Base-by-base conservation (phyloP, 176 grass and related monocot species). In the Canna indica region DNA sequence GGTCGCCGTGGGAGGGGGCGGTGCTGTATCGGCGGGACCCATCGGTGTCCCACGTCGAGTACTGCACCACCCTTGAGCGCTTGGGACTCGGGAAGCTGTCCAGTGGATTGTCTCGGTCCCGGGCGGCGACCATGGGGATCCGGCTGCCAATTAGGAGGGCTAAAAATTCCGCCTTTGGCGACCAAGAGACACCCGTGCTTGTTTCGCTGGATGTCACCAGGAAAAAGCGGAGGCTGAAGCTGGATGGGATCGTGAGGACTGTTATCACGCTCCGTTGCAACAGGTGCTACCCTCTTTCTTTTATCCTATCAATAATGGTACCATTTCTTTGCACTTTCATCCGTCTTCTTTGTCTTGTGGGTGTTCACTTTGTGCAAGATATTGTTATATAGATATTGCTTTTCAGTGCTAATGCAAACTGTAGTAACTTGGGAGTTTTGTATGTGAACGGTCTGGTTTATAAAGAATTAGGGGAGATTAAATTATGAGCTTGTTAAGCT, bases 211-310 rank as follows among this genome's bases (percentile, higher is more conserved):
- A 88, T 56, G 75, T 95, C 24, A 73, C 87, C 54, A 87, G 82
- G 83, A 79, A 77, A 68, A 88, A 73, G 36, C 80, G 82, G 68
- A 73, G 80, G 68, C 73, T 90, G 32, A 83, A 83, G 67, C 87
- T 95, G 15, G 87, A 95, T 69, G 82, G 82, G 76, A 91, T 95
- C 68, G 36, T 91, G 18, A 80, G 87, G 52, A 95, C 87, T 14
- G 82, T 95, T 59, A 83, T 95, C 74, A 88, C 82, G 10, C 87
- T 90, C 31, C 75, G 76, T 17, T 95, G 87, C 87, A 83, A 90
- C 41, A 81, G 85, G 91, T 95, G 10, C 29, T n/a, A 27, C 4
- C n/a, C 47, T 54, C 38, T 53, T 47, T 42, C 31, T 65, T 22
- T 60, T 65, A 12, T 54, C 17, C 25, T n/a, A 29, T 13, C 14